Base-by-base conservation (phyloP, 2,329 filamentous ascomycete species). In the Aspergillus sp. region DNA sequence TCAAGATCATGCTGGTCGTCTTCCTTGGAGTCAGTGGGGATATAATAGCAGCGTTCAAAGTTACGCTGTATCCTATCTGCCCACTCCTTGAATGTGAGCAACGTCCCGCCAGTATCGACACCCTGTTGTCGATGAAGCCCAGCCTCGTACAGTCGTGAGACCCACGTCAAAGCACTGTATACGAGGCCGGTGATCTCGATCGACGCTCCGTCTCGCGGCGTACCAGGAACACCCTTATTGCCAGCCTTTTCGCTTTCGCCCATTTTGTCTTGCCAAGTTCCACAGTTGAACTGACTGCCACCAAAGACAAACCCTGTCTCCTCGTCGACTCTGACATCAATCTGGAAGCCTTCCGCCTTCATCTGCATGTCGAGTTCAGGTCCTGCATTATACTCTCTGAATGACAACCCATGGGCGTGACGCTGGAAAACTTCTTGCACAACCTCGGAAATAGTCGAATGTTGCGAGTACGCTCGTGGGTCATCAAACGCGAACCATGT, bases 211-310 rank as follows among this genome's bases (percentile, higher is more conserved):
- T 98, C 93, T 49, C 93, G 82, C 29, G 91, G 91, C n/a, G 91
- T 98, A 6, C 88, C 91, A 1, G 91, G 93, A 13, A 94, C 69
- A 30, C 91, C 93, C 65, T 95, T 96, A 52, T 80, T 94, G 37
- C 82, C 81, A 11, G 93, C 91, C 40, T 80, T 83, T 43, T 83
- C 78, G 41, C 86, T 94, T 60, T 98, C 91, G n/a, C 91, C 91
- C 91, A 98, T 98, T 72, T 98, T 98, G 69, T 98, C 91, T 86
- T 95, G 95, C 91, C 91, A 98, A 1, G 91, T 98, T 32, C 91
- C 91, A 49, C 93, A 98, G 60, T 98, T 98, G 62, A 67, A 72
- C 53, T 95, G 88, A 52, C 85, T 96, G 20, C 93, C 91, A 35
- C 93, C 91, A 51, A 93, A 94, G 36, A 98, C 80, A 42, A 98